A percentile compares a stretch with the other conserved stretches of the same genome.
These are phyloP conservation scores for Bocquillonia castaneifolia DNA, from an alignment of 441 rosid species.

Conservation along the genomic window DNA sequence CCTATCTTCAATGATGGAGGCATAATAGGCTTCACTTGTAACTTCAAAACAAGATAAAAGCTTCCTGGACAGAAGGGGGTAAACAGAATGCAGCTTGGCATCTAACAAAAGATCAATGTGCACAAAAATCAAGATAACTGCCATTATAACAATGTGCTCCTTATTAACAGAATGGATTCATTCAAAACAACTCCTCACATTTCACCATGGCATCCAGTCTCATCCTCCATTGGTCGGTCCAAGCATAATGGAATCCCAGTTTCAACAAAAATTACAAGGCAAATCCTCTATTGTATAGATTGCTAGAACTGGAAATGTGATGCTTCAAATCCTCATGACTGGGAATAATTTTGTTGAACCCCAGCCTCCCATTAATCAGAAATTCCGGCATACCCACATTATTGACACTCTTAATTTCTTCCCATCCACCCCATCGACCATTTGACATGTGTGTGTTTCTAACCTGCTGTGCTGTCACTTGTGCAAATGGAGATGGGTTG, in stretches of 20 bases:
- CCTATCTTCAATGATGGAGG: background rate
- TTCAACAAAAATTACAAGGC: slow-evolving; percentile 31
- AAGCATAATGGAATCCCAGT: slow-evolving; percentile 14
- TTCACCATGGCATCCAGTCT: background rate
- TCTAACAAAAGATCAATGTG: background rate
- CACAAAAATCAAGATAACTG: background rate
- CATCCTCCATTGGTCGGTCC: slow-evolving; percentile 7
- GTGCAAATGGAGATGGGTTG: slow-evolving; percentile 44
- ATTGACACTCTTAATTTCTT: slow-evolving; percentile 50
- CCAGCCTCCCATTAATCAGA: slow-evolving; percentile 60
- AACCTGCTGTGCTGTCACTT: slow-evolving; percentile 45
- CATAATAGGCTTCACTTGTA: background rate
- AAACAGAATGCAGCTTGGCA: slow-evolving; percentile 14
- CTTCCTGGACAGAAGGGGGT: background rate
- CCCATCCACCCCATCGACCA: slow-evolving; percentile 78
- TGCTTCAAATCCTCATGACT: slow-evolving; percentile 36
- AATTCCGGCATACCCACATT: slow-evolving; percentile 51
- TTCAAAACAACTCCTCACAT: background rate
- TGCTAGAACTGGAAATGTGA: slow-evolving; percentile 35
- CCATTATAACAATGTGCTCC: too few species aligned
- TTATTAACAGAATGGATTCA: too few species aligned
- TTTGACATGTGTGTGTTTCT: slow-evolving; percentile 49
- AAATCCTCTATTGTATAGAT: slow-evolving; percentile 40
- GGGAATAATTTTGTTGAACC: slow-evolving; percentile 37
- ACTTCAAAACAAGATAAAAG: background rate